Evolutionary conservation across 2,329 filamentous ascomycete genomes (phyloP), one percentile per base, ranked within the genome.

Genomic region (Ceratocystis ficicola): DNA sequence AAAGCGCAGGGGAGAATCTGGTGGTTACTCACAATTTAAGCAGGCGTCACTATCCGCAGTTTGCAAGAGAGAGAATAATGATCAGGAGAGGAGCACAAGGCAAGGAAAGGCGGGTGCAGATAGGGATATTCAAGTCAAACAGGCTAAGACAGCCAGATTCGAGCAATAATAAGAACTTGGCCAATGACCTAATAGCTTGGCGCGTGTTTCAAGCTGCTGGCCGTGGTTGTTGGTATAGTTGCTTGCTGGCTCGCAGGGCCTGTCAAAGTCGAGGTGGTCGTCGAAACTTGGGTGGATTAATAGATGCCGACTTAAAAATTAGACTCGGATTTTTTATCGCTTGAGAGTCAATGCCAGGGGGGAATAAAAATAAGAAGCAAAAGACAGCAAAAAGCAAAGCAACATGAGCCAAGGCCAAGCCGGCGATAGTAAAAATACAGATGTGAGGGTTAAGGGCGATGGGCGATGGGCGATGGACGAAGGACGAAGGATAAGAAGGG

Each of bases 291-390:
- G 3, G 36, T 15, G 10, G 36, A 5, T 41, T 41, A 41, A 41
- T 59, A 6, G 55, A 59, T 36, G 55, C 28, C 30, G 28, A 7
- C 30, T 59, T 36, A 32, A 59, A 59, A 59, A 32, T 20, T n/a
- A 32, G 17, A n/a, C 28, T 4, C 8, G 12, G 17, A 50, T 20
- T 12, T 50, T 20, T 41, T 15, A 41, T 41, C 20, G 48, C 48
- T 52, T 32, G 28, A 17, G 36, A 17, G 55, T 57, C 30, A 22
- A 59, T 41, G 48, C 48, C 25, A 32, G 15, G n/a, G 36, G 41
- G 61, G 36, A 63, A 69, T 70, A 72, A 76, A 73, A 70, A 70
- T 74, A 72, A 20, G 8, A 30, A n/a, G 5, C 7, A 50, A n/a
- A 46, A 32, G 61, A 2, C 20, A 17, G 6, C 6, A 48, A 20